A percentile compares a stretch with the other conserved stretches of the same genome.
phyloP scores from a whole-genome alignment of 805 yeast species.

The Candida insectalens region DNA sequence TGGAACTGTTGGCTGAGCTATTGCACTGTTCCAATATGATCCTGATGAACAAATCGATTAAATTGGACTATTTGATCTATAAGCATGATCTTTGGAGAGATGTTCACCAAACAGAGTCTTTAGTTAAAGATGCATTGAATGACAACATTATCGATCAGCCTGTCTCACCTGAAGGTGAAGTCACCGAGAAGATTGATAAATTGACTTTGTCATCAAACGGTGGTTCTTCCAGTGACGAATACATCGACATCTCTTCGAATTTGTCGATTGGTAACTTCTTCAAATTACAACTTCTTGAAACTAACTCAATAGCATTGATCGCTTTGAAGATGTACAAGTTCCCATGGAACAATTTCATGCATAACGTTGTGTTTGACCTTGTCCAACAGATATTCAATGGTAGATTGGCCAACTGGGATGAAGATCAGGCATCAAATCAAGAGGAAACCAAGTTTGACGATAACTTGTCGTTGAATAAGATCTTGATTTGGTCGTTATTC shows the following conservation, averaged over 20 bases:
- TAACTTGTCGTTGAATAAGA: slow-evolving; percentile 22
- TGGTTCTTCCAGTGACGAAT: slow-evolving; percentile 7
- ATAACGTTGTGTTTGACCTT: slow-evolving; percentile 91
- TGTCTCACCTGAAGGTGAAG: slow-evolving; percentile 2
- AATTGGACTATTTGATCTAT: slow-evolving; percentile 51
- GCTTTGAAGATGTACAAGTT: slow-evolving; percentile 62
- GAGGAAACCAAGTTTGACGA: slow-evolving; percentile 25
- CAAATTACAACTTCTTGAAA: slow-evolving; percentile 70
- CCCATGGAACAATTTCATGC: slow-evolving; percentile 97
- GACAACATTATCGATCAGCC: slow-evolving; percentile 20
- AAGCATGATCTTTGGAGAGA: slow-evolving; percentile 66
- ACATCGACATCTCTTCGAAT: slow-evolving; percentile 17
- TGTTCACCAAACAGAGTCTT: slow-evolving; percentile 33
- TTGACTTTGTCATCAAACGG: slow-evolving; percentile 6
- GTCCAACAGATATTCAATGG: slow-evolving; percentile 93
- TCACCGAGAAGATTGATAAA: slow-evolving; percentile 17
- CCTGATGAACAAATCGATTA: slow-evolving; percentile 62
- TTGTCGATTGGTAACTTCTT: slow-evolving; percentile 67
- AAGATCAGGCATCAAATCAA: slow-evolving; percentile 24
- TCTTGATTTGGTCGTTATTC: slow-evolving; percentile 27
- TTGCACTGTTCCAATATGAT: slow-evolving; percentile 96
- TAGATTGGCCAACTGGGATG: slow-evolving; percentile 26
- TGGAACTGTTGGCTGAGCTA: slow-evolving; percentile 88
- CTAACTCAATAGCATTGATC: slow-evolving; percentile 51
- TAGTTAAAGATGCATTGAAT: slow-evolving; percentile 25